Base-by-base conservation (phyloP, 176 grass and related monocot species). In the Olyra latifolia region DNA sequence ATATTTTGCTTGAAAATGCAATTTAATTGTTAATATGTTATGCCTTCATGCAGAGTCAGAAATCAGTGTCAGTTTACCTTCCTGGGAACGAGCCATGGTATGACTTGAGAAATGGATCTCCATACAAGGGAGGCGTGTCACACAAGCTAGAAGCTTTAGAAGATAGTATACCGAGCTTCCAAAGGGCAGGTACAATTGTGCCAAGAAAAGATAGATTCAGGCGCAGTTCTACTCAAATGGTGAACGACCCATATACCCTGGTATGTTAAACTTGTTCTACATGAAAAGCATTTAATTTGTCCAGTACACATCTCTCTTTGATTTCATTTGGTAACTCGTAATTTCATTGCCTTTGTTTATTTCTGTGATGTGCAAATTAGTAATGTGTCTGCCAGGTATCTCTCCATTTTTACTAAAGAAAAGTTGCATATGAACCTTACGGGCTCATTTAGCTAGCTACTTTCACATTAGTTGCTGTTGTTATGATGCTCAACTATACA, bases 171-270 rank as follows among this genome's bases (percentile, higher is more conserved):
- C 95, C 95, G 20, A 92, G 76, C 79, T 98, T 98, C 92, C 92
- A 94, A 48, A 94, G 82, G 49, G 85, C 83, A 32, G 95, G 95
- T 59, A 81, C 87, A 58, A 98, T 98, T 80, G 66, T 98, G 65
- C 95, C 95, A 74, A 92, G 95, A 67, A 98, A 94, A 75, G 92
- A 94, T 82, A 94, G 95, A 75, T 98, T 94, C 86, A 98, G 95
- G 64, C 86, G 95, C 53, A 98, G 95, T 82, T 92, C 95, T 69
- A 90, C 92, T 20, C 95, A 98, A 79, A 98, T 98, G 95, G 77
- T 98, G 62, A 94, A 98, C 15, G 95, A 98, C 79, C 95, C 95
- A 79, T 98, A 94, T 45, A 98, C 95, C 74, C 93, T 98, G 89
- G 95, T 98, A 92, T 53, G 80, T 65, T 44, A 16, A 80, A 66